Percentiles rank a stretch among this genome's conserved stretches.
Evolutionary conservation across 768 basidiomycete genomes (phyloP).

Genomic region (Leccinum variicolor): DNA sequence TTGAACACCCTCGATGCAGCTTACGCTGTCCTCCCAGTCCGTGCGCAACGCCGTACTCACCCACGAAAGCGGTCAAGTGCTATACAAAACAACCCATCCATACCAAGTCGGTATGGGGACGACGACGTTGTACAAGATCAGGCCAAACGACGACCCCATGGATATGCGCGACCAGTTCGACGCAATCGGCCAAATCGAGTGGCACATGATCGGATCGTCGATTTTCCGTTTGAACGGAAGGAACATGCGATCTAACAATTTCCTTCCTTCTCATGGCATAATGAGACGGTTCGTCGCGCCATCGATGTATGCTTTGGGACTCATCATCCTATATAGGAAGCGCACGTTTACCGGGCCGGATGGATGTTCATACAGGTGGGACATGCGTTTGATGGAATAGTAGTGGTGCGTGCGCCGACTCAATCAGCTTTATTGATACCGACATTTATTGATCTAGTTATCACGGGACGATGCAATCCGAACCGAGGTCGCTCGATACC

Average conservation of each 20-base stretch:
- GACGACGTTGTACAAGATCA: constrained; percentile 27
- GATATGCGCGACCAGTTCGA: constrained; percentile 31
- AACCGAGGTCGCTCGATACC: constrained; percentile 20
- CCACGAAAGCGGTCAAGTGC: constrained; percentile 23
- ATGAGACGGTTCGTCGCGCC: constrained; percentile 17
- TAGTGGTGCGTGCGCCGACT: constrained; percentile 17
- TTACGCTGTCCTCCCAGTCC: constrained; percentile 20
- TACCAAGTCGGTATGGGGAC: constrained; percentile 5
- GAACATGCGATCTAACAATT: constrained; percentile 24
- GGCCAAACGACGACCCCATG: constrained; percentile 15
- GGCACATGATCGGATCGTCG: constrained; percentile 29
- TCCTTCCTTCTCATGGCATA: constrained; percentile 23
- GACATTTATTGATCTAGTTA: constrained; percentile 9
- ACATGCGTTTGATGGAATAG: constrained; percentile 12
- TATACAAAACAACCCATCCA: constrained; percentile 30
- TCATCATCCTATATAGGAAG: constrained; percentile 8
- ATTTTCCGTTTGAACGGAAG: constrained; percentile 28
- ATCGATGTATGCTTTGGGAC: neutral
- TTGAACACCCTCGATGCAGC: constrained; percentile 12
- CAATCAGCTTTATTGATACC: neutral
- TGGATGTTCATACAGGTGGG: constrained; percentile 34
- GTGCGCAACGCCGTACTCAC: constrained; percentile 26
- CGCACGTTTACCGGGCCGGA: constrained; percentile 34
- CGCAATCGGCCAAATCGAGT: constrained; percentile 34
- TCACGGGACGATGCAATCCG: constrained; percentile 16